Percentiles rank a stretch among this genome's conserved stretches.
These are phyloP conservation scores for Amborella trichopoda DNA, from an alignment of 164 flowering plant species.

Conservation along the genomic window DNA sequence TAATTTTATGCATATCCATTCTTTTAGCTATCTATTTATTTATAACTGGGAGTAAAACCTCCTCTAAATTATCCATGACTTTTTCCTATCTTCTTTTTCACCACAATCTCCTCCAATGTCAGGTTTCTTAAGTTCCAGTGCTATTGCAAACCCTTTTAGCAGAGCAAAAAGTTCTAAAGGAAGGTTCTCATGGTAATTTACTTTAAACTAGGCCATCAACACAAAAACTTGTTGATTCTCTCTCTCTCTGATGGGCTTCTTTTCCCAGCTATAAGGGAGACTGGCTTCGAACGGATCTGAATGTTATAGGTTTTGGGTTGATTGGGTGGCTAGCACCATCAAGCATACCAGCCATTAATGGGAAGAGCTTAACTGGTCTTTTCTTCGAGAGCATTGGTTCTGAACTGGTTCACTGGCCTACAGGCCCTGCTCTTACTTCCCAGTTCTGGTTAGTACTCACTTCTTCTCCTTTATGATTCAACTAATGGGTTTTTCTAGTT, in stretches of 20 bases:
- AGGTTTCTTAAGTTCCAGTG: constrained; percentile 46
- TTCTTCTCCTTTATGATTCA: too few relatives aligned
- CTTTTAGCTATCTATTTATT: neutral
- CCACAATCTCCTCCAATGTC: neutral
- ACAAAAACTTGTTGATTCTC: neutral
- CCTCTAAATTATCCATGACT: neutral
- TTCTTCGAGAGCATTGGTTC: constrained; percentile 87
- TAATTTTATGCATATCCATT: neutral
- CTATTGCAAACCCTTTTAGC: constrained; percentile 46
- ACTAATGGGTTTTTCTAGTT: too few relatives aligned
- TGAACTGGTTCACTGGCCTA: constrained; percentile 85
- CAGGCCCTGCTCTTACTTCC: constrained; percentile 69
- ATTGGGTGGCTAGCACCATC: constrained; percentile 97
- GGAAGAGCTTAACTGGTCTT: constrained; percentile 83
- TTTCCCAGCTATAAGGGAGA: constrained; percentile 54
- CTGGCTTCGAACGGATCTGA: constrained; percentile 75
- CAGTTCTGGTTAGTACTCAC: constrained; percentile 76
- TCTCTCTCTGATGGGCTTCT: too few relatives aligned
- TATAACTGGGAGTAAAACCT: neutral
- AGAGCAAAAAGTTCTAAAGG: constrained; percentile 31
- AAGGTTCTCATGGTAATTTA: constrained; percentile 46
- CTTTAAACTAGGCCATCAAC: neutral
- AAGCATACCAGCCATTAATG: constrained; percentile 72
- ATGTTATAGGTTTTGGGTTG: constrained; percentile 87
- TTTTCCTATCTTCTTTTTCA: neutral